Evolutionary conservation across 352 stramenopile species (phyloP).

Genomic region (Stephanocyclus meneghinianus): DNA sequence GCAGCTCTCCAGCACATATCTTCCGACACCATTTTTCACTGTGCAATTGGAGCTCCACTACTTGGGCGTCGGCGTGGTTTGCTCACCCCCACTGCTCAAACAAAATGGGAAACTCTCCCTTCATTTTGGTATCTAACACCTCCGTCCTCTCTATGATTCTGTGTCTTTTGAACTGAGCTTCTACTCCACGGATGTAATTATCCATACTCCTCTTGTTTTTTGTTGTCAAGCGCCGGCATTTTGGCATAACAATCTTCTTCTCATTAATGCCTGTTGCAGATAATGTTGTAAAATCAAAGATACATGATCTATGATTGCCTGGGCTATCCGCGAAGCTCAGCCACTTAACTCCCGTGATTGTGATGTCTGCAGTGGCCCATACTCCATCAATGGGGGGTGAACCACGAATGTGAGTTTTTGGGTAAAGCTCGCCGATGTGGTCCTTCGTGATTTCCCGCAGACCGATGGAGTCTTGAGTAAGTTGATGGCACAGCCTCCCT

Average conservation of each 20-base stretch:
- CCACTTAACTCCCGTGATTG: slow-evolving; percentile 18
- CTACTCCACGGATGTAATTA: background rate
- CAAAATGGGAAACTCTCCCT: background rate
- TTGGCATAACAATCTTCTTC: slow-evolving; percentile 20
- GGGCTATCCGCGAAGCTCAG: slow-evolving; percentile 18
- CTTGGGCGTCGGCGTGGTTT: background rate
- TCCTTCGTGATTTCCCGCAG: no score
- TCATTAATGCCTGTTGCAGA: slow-evolving; percentile 16
- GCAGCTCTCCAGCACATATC: background rate
- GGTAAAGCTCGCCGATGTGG: background rate
- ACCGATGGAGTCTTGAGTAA: no score
- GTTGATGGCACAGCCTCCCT: no score
- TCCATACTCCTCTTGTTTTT: background rate
- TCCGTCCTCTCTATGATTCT: background rate
- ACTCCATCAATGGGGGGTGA: slow-evolving; percentile 25
- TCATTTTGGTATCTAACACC: background rate
- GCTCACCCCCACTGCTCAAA: background rate
- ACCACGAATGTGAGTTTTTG: slow-evolving; percentile 28
- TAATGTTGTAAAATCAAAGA: slow-evolving; percentile 27
- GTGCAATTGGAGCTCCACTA: background rate
- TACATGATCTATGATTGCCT: slow-evolving; percentile 31
- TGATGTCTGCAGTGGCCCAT: slow-evolving; percentile 5
- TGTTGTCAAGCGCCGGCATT: slow-evolving; percentile 18
- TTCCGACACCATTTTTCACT: background rate
- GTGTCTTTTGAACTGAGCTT: background rate